phyloP scores from a whole-genome alignment of 1,139 yeast genomes.

The Pichia sp. region DNA sequence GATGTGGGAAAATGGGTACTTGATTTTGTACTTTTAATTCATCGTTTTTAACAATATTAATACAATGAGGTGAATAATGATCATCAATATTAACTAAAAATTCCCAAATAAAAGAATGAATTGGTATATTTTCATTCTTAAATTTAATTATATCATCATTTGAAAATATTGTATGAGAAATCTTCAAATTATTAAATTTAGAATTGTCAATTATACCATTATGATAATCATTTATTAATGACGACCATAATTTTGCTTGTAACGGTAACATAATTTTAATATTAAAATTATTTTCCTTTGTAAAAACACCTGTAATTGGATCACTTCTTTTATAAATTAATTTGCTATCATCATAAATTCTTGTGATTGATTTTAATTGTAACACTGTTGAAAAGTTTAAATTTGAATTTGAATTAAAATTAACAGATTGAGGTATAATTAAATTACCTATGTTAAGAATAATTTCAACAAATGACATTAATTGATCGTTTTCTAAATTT shows the following conservation, averaged over 20 bases:
- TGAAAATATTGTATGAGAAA: constrained; percentile 25
- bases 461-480: constrained; percentile 26
- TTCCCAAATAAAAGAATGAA: constrained; percentile 29
- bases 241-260: constrained; percentile 29
- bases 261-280: constrained; percentile 28
- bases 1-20: background rate
- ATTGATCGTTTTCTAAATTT: constrained; percentile 26
- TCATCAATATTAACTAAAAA: constrained; percentile 16
- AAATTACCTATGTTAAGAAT: constrained; percentile 20
- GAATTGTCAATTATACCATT: constrained; percentile 26
- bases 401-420: background rate
- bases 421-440: background rate
- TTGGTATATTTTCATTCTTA: constrained; percentile 16
- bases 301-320: constrained; percentile 26
- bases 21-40: background rate
- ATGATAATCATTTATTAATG: constrained; percentile 26
- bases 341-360: constrained; percentile 21
- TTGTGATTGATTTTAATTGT: constrained; percentile 24
- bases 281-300: constrained; percentile 14
- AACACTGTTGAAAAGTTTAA: constrained; percentile 23
- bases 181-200: constrained; percentile 21
- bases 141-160: constrained; percentile 25
- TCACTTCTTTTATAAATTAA: constrained; percentile 25
- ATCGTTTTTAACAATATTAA: constrained; percentile 14
- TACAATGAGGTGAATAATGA: constrained; percentile 21